phyloP scores from a whole-genome alignment of 1,139 yeast genomes.

The Saccharomyces hybrid region DNA sequence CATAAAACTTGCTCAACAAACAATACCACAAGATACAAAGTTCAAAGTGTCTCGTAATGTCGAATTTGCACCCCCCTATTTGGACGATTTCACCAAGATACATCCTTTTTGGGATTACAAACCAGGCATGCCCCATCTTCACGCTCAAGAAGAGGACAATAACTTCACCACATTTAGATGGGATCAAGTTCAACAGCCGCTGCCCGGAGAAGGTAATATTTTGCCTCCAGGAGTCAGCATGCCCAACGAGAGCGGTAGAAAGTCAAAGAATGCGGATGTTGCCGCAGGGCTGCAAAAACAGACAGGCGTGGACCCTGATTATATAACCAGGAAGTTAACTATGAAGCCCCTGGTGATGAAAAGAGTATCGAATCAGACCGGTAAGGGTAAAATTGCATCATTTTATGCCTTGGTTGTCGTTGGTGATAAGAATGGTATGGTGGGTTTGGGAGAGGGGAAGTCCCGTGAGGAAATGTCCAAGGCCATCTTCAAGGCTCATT shows the following conservation, averaged over 20 bases:
- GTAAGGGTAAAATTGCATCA: conserved; percentile 85
- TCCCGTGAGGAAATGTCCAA: conserved; percentile 70
- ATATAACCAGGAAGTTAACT: conserved; percentile 50
- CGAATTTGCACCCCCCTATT: conserved; percentile 53
- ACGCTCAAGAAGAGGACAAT: conserved; percentile 33
- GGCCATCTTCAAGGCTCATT: conserved; percentile 80
- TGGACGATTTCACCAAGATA: conserved; percentile 50
- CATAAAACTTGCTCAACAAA: conserved; percentile 70
- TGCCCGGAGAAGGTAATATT: conserved; percentile 25
- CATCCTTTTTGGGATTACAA: conserved; percentile 54
- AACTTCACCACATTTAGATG: conserved; percentile 34
- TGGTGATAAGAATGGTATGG: conserved; percentile 89
- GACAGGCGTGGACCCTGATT: conserved; percentile 67
- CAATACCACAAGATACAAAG: conserved; percentile 47
- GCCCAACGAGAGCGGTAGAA: conserved; percentile 16
- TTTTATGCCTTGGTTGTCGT: conserved; percentile 83
- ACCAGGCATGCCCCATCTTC: conserved; percentile 35
- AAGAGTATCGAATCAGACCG: conserved; percentile 85
- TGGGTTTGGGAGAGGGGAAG: conserved; percentile 94
- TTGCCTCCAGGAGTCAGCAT: conserved; percentile 36
- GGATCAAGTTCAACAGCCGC: conserved; percentile 21
- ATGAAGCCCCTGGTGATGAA: conserved; percentile 66
- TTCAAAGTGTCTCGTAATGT: conserved; percentile 28
- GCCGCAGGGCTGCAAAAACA: conserved; percentile 55
- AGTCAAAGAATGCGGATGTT: conserved; percentile 30